Evolutionary conservation across 768 basidiomycete genomes (phyloP).

Genomic region (Leccinum pellstonianum): DNA sequence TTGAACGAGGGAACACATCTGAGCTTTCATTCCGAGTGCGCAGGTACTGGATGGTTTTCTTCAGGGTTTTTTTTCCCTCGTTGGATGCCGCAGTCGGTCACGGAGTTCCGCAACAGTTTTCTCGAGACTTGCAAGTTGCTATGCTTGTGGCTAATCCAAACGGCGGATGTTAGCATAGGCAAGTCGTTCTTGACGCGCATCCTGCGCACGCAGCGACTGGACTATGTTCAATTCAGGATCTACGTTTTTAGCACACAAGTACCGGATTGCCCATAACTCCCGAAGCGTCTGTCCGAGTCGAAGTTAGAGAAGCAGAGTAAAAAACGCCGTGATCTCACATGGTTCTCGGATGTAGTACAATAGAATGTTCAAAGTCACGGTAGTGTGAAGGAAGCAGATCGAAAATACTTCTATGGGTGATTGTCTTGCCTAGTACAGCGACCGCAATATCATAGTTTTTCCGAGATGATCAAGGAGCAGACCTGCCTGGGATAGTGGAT

Average conservation of each 20-base stretch:
- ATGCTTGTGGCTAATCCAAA: not conserved
- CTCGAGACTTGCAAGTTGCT: not conserved
- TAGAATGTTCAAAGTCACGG: no score
- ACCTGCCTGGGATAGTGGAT: no score
- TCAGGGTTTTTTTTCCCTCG: not conserved
- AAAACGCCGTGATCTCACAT: not conserved
- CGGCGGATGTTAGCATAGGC: not conserved
- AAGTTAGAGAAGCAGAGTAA: not conserved
- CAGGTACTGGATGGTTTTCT: not conserved
- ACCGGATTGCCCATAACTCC: not conserved
- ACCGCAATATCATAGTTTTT: no score
- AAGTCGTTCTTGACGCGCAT: not conserved
- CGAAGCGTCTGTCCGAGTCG: not conserved
- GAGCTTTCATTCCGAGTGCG: no score
- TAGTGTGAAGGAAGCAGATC: not conserved
- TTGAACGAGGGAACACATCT: not conserved
- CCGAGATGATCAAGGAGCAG: no score
- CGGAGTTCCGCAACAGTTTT: not conserved
- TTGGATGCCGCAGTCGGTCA: not conserved
- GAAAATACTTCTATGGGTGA: not conserved
- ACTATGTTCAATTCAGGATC: not conserved
- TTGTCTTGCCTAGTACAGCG: no score
- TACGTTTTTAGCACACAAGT: not conserved
- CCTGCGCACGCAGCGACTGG: not conserved
- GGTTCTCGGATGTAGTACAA: not conserved